Base-by-base conservation (phyloP, 805 yeast genomes). In the Kazachstania taianensis region DNA sequence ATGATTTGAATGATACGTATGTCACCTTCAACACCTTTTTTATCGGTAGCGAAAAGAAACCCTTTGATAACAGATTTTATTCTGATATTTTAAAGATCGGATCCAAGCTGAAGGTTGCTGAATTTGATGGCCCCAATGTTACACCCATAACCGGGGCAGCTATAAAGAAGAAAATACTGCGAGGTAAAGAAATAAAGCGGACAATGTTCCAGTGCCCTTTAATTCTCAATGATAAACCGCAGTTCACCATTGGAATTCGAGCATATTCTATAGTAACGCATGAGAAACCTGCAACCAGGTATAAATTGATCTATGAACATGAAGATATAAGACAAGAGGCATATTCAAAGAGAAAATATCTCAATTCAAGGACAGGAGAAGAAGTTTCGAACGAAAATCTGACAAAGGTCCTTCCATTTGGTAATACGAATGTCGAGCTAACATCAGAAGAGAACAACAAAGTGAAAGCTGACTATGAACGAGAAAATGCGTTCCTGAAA, bases 181-280 rank as follows among this genome's bases (percentile, higher is more conserved):
- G 79, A 31, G 63, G 73, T 20, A 78, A 73, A 42, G 81, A 79
- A 45, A 68, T 81, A 4, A 70, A 71, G 32, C 59, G 94, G 32
- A 67, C 77, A 1, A 72, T 70, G 33, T 82, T 81, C 50, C 66
- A 71, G 12, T 73, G 81, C 41, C 72, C 76, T 7, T 55, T 86
- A 31, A 67, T 73, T 1, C 57, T 84, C 5, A 68, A 75, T 31
- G 73, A 72, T 25, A 58, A 62, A 0, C 38, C 36, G 3, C 37
- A 48, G 19, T 44, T 87, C 14, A 63, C 66, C 0, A 69, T 89
- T 32, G 80, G 85, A 0, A 66, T 87, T 1, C 73, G 72, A 44
- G 96, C 94, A 0, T 81, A 75, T 48, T 59, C 79, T 0, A 65
- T 81, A n/a, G 71, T 69, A 41, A 63, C 67, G 6, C 74, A 72